These are phyloP conservation scores for Kalanchoe fedtschenkoi DNA, from an alignment of 164 flowering plant species.

Conservation along the genomic window DNA sequence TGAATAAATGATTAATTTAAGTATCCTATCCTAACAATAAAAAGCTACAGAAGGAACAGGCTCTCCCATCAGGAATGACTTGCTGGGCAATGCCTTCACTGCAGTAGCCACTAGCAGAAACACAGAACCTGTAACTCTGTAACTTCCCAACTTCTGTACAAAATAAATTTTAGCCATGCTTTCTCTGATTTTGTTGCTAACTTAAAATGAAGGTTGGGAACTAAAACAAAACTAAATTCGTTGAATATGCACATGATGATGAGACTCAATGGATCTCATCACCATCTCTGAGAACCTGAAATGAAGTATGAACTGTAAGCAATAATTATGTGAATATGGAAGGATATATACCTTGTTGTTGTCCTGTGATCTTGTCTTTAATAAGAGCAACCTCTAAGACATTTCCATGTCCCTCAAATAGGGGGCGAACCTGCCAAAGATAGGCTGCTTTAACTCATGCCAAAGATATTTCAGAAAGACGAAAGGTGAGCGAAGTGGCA, in stretches of 20 bases:
- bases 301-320: constrained; percentile 28
- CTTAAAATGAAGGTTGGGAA: constrained; percentile 27
- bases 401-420: constrained; percentile 84
- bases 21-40: not conserved
- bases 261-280: constrained; percentile 50
- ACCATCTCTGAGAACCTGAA: constrained; percentile 72
- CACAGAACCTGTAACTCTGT: constrained; percentile 28
- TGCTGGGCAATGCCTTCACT: constrained; percentile 28
- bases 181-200: constrained; percentile 40
- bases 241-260: no score
- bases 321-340: constrained; percentile 12
- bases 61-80: constrained; percentile 24
- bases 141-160: constrained; percentile 27
- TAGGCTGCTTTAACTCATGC: no score
- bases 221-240: no score
- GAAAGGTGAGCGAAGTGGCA: no score
- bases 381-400: constrained; percentile 92
- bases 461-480: no score
- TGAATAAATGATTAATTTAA: no score
- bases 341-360: constrained; percentile 70
- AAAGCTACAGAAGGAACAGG: constrained; percentile 28
- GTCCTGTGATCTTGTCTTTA: constrained; percentile 90
- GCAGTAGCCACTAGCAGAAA: constrained; percentile 36
- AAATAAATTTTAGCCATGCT: constrained; percentile 27
- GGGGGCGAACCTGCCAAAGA: constrained; percentile 67